Evolutionary conservation across 768 basidiomycete genomes (phyloP), one percentile per base, ranked within the genome.

Genomic region (Tephrocybe rancida): DNA sequence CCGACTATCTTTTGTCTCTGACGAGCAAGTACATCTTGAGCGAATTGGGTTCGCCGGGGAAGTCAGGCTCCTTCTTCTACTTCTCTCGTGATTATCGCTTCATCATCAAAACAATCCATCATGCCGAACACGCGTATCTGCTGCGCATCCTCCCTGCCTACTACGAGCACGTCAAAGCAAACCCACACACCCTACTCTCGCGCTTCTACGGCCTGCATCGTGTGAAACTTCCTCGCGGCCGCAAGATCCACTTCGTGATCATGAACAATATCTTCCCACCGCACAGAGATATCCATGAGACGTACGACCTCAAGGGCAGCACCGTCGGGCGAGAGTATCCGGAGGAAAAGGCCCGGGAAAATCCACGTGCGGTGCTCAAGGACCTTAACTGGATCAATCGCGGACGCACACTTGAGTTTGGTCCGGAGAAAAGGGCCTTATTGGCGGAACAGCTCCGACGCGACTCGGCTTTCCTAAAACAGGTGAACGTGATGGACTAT

Each of bases 231-330:
- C 97, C 97, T 0, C 80, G 83, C 30, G 97, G 97, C 0, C 75
- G 81, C 41, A 99, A 99, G 74, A 99, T 99, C 48, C 97, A 99
- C 69, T 99, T 99, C 66, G 94, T 98, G 50, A 97, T 99, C 72
- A 98, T 98, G 95, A 99, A 98, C 77, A 99, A 99, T 69, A 81
- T 99, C 25, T 98, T 99, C 73, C 96, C 97, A 0, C 89, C 97
- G 0, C 96, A 98, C 72, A 86, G 93, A 59, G 97, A 99, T 68
- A 81, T 98, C 38, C 97, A 99, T 71, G 97, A 98, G 75, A 96
- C 95, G 26, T 98, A 90, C 65, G 96, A 99, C 69, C 79, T 98
- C 60, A 98, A 99, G 68, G 96, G 95, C 2, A 92, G 90, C 43
- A 95, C 95, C 0, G 85, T 96, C 1, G 96, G 95, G 0, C 77